Base-by-base conservation (phyloP, 441 rosid species). In the Sinapis alba region DNA sequence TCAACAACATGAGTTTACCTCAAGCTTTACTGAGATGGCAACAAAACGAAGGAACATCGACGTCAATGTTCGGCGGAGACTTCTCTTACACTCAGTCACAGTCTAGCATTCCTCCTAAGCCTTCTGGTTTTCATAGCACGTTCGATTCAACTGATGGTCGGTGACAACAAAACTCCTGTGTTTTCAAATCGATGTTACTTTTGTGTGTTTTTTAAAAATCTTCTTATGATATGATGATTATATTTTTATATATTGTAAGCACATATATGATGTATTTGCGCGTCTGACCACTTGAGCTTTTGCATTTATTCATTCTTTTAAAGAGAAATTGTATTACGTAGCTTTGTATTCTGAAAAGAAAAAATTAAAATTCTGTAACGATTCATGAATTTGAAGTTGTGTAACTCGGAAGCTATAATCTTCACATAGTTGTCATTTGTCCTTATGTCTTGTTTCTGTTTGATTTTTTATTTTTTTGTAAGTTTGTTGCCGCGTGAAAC, bases 11-110 rank as follows among this genome's bases (percentile, higher is more conserved):
- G 87, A 84, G 86, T 74, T 89, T 89, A 45, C 85, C 89, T 26
- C 89, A 88, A 76, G 88, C 86, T 43, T 36, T 89, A 60, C 84
- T 75, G 59, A 86, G 87, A 84, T 89, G 95, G 95, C 90, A 86
- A 72, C 90, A 85, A 78, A 80, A 84, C 79, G 92, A 84, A 80
- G 87, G 88, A 54, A 80, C 88, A 18, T 83, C 90, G 6, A 57
- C 80, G 16, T 78, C 92, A 4, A 84, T 79, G 85, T 83, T 72
- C 68, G 70, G 58, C 11, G 81, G 75, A 21, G 82, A 58, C 15
- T 20, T 38, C n/a, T 80, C 86, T 24, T 75, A 70, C 76, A 84
- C 89, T 26, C 82, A 86, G 72, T 66, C 84, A 24, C 90, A 88
- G 43, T 71, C 90, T 20, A 88, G 93, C 70, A 79, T 84, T 28